phyloP scores from a whole-genome alignment of 2,329 filamentous ascomycete species.

The Alternaria sp. region DNA sequence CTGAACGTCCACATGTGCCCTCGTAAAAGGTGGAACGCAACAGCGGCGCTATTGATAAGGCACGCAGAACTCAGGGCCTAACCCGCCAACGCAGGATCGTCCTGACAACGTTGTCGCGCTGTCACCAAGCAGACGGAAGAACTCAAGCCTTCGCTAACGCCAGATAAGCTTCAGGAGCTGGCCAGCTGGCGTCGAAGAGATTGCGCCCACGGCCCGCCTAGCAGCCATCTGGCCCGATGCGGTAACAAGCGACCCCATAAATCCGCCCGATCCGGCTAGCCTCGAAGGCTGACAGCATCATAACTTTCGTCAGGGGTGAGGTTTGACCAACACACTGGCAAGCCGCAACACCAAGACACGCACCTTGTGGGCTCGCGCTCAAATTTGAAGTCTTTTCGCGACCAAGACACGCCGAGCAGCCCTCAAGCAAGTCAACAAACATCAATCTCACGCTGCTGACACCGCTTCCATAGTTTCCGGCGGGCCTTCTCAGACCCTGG shows the following conservation, averaged over 20 bases:
- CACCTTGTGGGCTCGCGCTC: too few relatives aligned
- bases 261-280: conserved; percentile 15
- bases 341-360: background rate
- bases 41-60: background rate
- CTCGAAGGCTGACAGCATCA: background rate
- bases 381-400: too few relatives aligned
- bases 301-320: conserved; percentile 12
- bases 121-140: conserved; percentile 8
- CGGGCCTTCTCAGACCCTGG: conserved; percentile 1
- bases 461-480: background rate
- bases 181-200: conserved; percentile 9
- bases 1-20: background rate
- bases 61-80: background rate
- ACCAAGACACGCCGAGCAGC: too few relatives aligned
- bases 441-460: background rate
- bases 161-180: conserved; percentile 26
- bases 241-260: conserved; percentile 13
- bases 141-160: conserved; percentile 23
- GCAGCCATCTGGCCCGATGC: conserved; percentile 1
- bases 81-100: background rate
- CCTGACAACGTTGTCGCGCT: conserved; percentile 13
- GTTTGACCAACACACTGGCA: background rate
- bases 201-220: conserved; percentile 13
- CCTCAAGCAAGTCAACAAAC: background rate
- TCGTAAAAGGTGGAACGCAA: background rate